Evolutionary conservation across 2,329 filamentous ascomycete species (phyloP), one percentile per base, ranked within the genome.

Genomic region (Hypoxylon sp.): DNA sequence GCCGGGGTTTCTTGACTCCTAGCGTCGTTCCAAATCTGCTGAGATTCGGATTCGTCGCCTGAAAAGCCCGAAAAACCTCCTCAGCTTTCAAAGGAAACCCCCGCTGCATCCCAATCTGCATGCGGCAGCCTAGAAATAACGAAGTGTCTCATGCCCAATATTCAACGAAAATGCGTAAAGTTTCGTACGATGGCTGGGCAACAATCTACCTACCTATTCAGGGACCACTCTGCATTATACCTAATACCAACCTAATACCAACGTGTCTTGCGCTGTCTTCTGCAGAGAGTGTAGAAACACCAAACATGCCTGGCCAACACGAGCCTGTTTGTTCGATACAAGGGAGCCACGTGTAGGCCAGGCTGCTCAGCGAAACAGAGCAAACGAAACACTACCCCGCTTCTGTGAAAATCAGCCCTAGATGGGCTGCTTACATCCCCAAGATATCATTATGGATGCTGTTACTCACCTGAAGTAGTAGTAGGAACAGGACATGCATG

Each of bases 321-420:
- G 42, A 39, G 46, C 39, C 17, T 57, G 39, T 48, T 61, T 55
- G 35, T 35, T 48, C 44, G 37, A 48, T 55, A 64, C 59, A 63
- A 67, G 67, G 67, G 63, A 61, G 60, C 51, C 67, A 67, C 63
- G 67, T 67, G 63, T 63, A 50, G 51, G 17, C 50, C 37, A 42
- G 33, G 51, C 51, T 39, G 39, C 37, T 35, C 42, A 42, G 50
- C 42, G 44, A 56, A 39, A 37, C 35, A 56, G 51, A 37, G 54
- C 62, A 63, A 63, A 55, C 48, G 46, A 33, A 39, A 54, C 54
- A 5, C 26, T 62, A 61, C 63, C 63, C 63, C 67, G 51, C 64
- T 56, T 59, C 42, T 35, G 35, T 47, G 33, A 33, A 47, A 51
- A 35, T 47, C 53, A 59, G 50, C 57, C 35, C 47, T 42, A 26